Percentiles rank a stretch among this genome's conserved stretches.
Evolutionary conservation across 2,329 filamentous ascomycete genomes (phyloP).

Genomic region (Aspergillus pseudotamarii): DNA sequence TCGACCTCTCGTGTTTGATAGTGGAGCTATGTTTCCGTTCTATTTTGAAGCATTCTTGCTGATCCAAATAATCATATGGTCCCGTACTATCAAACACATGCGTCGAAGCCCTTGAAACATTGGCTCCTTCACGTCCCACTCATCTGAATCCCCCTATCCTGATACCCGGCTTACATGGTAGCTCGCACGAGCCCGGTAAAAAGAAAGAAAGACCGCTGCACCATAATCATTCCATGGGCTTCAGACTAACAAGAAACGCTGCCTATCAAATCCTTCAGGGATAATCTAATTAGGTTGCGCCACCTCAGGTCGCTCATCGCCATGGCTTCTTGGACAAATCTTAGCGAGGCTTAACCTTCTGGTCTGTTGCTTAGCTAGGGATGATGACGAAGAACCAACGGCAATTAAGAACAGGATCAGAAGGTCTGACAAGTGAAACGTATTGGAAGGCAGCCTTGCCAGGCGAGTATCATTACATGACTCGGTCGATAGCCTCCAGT

Average conservation of each 20-base stretch:
- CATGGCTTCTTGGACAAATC: conserved; percentile 2
- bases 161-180: background rate
- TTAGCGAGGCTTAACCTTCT: conserved; percentile 7
- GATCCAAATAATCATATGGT: conserved; percentile 1
- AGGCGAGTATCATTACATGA: background rate
- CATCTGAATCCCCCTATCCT: background rate
- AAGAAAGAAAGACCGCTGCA: background rate
- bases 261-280: background rate
- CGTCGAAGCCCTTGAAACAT: background rate
- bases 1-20: background rate
- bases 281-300: conserved; percentile 6
- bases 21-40: background rate
- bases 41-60: background rate
- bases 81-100: background rate
- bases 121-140: background rate
- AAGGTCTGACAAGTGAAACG: background rate
- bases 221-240: too few relatives aligned
- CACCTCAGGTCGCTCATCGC: background rate
- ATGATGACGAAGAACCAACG: background rate
- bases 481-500: background rate
- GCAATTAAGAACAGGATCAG: background rate
- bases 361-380: background rate
- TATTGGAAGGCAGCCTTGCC: background rate
- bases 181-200: background rate
- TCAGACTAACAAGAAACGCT: background rate